phyloP scores from a whole-genome alignment of 371 early-diverging fungal species.

The Lichtheimia hyalospora region DNA sequence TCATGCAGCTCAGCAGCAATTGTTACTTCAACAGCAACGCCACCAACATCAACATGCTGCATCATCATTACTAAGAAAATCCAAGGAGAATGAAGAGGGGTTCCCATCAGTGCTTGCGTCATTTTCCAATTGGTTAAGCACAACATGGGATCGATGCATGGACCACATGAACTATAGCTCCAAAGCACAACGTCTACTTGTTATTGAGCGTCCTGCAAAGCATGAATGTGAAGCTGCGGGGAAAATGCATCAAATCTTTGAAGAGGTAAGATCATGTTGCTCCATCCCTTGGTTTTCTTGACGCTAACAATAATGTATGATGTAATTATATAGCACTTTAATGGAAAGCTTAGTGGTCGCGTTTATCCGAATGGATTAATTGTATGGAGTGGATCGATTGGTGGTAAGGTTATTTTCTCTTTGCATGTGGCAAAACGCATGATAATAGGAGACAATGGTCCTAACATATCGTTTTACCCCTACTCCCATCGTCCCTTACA shows the following conservation, averaged over 20 bases:
- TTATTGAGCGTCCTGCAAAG: slow-evolving; percentile 14
- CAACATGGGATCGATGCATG: background rate
- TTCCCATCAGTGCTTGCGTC: background rate
- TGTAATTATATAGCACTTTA: slow-evolving; percentile 13
- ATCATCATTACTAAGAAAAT: background rate
- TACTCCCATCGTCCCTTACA: background rate
- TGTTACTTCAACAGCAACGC: background rate
- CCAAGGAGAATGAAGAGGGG: background rate
- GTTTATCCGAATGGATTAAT: slow-evolving; percentile 22
- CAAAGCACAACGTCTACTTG: background rate
- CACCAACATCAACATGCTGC: background rate
- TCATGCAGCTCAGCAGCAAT: background rate
- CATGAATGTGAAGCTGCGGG: slow-evolving; percentile 28
- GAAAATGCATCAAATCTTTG: slow-evolving; percentile 24
- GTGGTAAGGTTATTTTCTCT: background rate
- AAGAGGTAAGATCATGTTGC: slow-evolving; percentile 10
- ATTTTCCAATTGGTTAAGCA: background rate
- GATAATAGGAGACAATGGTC: background rate
- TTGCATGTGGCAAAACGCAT: background rate
- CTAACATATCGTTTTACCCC: background rate
- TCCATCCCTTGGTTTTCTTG: background rate
- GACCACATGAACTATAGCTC: background rate
- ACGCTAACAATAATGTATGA: background rate
- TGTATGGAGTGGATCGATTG: slow-evolving; percentile 18
- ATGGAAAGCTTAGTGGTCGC: slow-evolving; percentile 23